phyloP scores from a whole-genome alignment of 441 rosid species.

The Adansonia rubrostipa region DNA sequence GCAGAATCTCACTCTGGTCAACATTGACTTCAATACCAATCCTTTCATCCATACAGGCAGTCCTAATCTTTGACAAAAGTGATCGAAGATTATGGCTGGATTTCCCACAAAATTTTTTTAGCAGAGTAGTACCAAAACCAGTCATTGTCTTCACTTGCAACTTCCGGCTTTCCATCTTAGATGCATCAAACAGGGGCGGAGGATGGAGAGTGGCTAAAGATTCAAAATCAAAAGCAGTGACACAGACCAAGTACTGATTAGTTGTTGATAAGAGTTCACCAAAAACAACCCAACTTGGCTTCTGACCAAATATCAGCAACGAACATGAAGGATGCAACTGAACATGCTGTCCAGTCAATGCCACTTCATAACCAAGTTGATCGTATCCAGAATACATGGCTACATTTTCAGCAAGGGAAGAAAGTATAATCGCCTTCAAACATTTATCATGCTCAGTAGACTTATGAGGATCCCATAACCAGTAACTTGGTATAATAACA shows the following conservation, averaged over 20 bases:
- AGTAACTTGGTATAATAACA: conserved; percentile 57
- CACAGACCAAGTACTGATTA: conserved; percentile 83
- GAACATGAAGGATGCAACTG: conserved; percentile 93
- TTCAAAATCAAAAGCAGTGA: conserved; percentile 81
- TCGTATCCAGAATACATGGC: conserved; percentile 90
- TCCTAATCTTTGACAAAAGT: conserved; percentile 57
- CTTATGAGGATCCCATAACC: conserved; percentile 70
- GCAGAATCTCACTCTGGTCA: conserved; percentile 63
- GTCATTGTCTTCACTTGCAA: conserved; percentile 59
- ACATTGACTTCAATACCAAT: conserved; percentile 61
- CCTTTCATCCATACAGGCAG: conserved; percentile 60
- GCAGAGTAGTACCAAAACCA: conserved; percentile 61
- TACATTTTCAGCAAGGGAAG: conserved; percentile 76
- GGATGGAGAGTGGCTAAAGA: conserved; percentile 57
- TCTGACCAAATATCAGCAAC: conserved; percentile 69
- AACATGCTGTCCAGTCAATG: conserved; percentile 66
- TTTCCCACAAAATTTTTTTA: conserved; percentile 84
- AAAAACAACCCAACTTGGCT: conserved; percentile 92
- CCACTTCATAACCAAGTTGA: conserved; percentile 87
- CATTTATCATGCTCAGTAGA: conserved; percentile 45
- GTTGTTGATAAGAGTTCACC: conserved; percentile 69
- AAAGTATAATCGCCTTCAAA: conserved; percentile 71
- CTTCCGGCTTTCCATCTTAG: conserved; percentile 53
- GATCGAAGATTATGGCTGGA: conserved; percentile 53
- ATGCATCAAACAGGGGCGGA: conserved; percentile 69